Conservation (phyloP, 1,284 basidiomycete species). For the Boletus semigastroideus region DNA sequence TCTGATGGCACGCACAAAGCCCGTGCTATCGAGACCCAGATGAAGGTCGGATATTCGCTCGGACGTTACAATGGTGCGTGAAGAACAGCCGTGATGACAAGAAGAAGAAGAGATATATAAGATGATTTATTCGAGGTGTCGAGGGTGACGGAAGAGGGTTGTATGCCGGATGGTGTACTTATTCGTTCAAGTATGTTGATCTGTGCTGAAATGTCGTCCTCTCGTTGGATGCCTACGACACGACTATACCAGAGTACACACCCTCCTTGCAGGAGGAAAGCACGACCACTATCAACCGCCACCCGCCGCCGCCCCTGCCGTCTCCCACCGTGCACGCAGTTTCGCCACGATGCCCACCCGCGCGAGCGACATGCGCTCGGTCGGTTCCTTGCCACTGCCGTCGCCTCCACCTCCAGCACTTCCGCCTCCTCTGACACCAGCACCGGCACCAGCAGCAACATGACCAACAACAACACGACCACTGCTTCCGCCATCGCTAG, state of each 20-base stretch:
- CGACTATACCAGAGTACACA: background rate
- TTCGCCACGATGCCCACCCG: conserved; percentile 20
- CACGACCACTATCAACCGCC: background rate
- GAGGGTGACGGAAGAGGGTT: too few species aligned
- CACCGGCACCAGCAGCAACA: too few species aligned
- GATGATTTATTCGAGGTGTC: too few species aligned
- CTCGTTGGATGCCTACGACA: background rate
- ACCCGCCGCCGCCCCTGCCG: background rate
- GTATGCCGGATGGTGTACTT: too few species aligned
- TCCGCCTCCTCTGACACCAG: background rate
- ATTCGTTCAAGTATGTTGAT: too few species aligned
- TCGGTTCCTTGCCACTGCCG: background rate
- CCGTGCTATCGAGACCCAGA: conserved; percentile 59
- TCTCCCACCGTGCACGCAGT: conserved; percentile 23
- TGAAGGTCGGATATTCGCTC: conserved; percentile 48
- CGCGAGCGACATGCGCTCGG: conserved; percentile 4
- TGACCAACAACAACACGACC: too few species aligned
- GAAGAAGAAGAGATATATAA: too few species aligned
- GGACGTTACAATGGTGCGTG: conserved; percentile 23
- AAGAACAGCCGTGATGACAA: background rate
- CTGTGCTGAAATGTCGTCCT: too few species aligned
- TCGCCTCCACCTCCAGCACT: background rate
- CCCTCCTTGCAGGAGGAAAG: background rate
- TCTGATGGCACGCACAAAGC: background rate
- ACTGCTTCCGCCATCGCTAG: too few species aligned